These are phyloP conservation scores for Mikania micrantha DNA, from an alignment of 129 eudicot genomes.

Conservation along the genomic window DNA sequence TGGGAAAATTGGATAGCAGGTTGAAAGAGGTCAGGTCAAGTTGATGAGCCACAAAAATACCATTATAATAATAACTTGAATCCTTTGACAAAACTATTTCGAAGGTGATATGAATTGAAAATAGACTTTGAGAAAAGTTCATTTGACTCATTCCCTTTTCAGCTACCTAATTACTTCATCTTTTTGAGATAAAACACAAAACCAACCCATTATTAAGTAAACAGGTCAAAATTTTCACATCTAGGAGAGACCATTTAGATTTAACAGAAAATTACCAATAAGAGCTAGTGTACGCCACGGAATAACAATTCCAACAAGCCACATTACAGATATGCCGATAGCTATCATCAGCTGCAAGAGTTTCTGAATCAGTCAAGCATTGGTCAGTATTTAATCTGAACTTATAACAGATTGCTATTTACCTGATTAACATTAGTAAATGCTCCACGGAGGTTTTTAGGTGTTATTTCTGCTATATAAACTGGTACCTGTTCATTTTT, in stretches of 20 bases:
- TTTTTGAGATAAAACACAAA: background rate
- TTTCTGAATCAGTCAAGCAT: constrained; percentile 4
- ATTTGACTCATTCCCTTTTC: background rate
- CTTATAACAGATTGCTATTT: background rate
- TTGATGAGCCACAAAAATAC: background rate
- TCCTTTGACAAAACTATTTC: background rate
- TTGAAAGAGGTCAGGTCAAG: background rate
- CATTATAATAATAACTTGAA: background rate
- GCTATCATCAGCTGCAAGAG: constrained; percentile 68
- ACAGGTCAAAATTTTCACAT: background rate
- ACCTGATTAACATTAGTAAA: too few relatives aligned
- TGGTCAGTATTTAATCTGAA: background rate
- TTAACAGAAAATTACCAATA: constrained; percentile 35
- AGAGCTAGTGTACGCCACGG: constrained; percentile 75
- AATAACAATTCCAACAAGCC: constrained; percentile 51
- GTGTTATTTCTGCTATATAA: too few relatives aligned
- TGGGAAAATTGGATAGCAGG: background rate
- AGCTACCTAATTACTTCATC: background rate
- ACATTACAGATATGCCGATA: constrained; percentile 64
- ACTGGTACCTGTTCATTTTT: constrained; percentile 50
- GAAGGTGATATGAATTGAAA: background rate
- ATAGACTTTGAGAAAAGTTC: background rate
- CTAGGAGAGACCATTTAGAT: background rate
- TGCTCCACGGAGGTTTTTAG: too few relatives aligned
- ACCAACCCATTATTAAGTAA: background rate